Conservation (phyloP, 2,329 filamentous ascomycete species). For the Sporothrix dimorphospora region DNA sequence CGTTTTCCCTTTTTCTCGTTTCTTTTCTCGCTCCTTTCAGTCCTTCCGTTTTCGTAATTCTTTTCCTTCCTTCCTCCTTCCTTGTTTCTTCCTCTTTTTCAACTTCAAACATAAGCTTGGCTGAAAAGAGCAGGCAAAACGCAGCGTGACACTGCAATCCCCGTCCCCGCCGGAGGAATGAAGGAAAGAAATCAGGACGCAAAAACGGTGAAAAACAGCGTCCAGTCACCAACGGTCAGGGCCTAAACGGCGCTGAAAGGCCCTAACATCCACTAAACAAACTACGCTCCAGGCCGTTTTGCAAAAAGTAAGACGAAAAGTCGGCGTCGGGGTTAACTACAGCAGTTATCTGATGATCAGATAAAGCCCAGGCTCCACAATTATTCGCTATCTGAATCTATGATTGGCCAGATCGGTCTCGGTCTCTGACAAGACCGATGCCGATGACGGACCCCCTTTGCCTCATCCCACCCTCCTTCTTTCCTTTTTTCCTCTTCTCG, state of each 20-base stretch:
- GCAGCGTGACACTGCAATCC: neutral
- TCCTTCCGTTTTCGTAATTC: neutral
- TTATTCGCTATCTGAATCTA: too few species aligned
- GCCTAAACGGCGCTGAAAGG: neutral
- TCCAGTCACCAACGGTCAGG: neutral
- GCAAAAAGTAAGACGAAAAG: neutral
- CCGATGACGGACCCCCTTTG: conserved; percentile 9
- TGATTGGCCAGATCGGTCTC: neutral
- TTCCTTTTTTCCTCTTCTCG: neutral
- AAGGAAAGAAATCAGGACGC: too few species aligned
- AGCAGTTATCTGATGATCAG: conserved; percentile 20
- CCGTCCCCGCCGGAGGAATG: conserved; percentile 1
- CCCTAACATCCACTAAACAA: neutral
- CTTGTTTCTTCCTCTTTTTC: neutral
- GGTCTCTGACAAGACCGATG: neutral
- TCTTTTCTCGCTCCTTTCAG: neutral
- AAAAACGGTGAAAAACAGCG: neutral
- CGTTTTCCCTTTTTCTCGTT: neutral
- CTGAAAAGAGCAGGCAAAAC: neutral
- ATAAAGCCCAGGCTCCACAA: neutral
- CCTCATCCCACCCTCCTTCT: neutral
- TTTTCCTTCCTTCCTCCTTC: neutral
- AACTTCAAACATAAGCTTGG: neutral
- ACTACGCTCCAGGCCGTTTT: neutral
- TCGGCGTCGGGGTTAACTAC: neutral